A percentile compares a stretch with the other conserved stretches of the same genome.
phyloP scores from a whole-genome alignment of 768 basidiomycete species.

The Leccinum aurantiacum region DNA sequence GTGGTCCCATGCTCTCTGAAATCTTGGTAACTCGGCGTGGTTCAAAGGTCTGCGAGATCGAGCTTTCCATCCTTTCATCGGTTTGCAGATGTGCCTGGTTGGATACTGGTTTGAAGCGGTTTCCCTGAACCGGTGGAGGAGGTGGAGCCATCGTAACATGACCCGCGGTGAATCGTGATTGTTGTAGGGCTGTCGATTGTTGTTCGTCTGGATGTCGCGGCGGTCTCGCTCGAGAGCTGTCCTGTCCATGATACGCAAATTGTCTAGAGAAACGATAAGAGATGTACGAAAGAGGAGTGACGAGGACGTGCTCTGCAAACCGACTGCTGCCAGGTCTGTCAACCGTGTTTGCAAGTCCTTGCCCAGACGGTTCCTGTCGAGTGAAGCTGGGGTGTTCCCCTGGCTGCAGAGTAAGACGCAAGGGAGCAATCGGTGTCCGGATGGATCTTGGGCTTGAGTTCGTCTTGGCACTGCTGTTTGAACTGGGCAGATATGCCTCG shows the following conservation, averaged over 20 bases:
- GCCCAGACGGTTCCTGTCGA: constrained; percentile 25
- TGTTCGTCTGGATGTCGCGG: constrained; percentile 45
- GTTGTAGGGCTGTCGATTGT: constrained; percentile 36
- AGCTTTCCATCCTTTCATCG: constrained; percentile 13
- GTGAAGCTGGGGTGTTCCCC: constrained; percentile 46
- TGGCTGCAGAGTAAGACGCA: constrained; percentile 66
- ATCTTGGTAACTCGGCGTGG: constrained; percentile 26
- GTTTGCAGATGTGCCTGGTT: constrained; percentile 13
- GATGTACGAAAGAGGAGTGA: constrained; percentile 8
- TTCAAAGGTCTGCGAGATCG: constrained; percentile 11
- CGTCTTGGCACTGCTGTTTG: constrained; percentile 30
- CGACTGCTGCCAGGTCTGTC: constrained; percentile 52
- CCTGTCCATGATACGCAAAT: constrained; percentile 61
- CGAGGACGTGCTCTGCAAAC: constrained; percentile 45
- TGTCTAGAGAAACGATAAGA: constrained; percentile 45
- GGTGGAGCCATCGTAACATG: constrained; percentile 35
- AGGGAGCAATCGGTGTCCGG: constrained; percentile 55
- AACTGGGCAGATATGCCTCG: constrained; percentile 12
- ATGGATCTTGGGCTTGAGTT: constrained; percentile 64
- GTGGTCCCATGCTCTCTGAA: constrained; percentile 48
- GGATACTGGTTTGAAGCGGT: constrained; percentile 27
- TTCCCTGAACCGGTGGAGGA: constrained; percentile 23
- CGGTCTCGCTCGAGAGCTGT: constrained; percentile 41
- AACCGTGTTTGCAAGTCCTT: constrained; percentile 10
- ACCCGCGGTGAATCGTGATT: constrained; percentile 35